Base-by-base conservation (phyloP, 148 eudicot genomes). In the Simmondsia chinensis region DNA sequence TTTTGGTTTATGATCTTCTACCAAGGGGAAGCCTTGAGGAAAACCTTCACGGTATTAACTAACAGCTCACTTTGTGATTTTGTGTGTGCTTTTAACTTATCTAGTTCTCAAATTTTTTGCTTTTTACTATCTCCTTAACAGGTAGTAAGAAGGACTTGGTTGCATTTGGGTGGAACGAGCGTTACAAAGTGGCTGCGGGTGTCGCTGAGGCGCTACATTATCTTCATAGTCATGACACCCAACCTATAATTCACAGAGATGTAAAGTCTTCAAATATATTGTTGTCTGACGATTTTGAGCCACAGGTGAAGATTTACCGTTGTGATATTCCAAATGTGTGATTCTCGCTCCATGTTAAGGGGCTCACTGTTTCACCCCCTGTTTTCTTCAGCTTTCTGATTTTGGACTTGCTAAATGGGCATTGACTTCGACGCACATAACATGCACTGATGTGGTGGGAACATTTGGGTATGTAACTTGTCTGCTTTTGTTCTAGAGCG, bases 251-350 rank as follows among this genome's bases (percentile, higher is more conserved):
- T 31, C 99, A 91, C 54, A 68, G 99, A 65, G 99, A 91, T 62
- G 96, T 91, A 25, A 91, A 91, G 60, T 91, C 99, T 11, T 86
- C 99, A 20, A 91, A 91, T 55, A 72, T 91, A 57, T 66, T 91
- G 42, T 70, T 91, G 57, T 77, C 94, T 11, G 86, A 82, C 47
- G 72, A 82, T 68, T 91, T 74, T 54, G 97, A 89, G 66, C 87
- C 97, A 48, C 79, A 73, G 93, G 97, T 89, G 57, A 4, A 49
- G 37, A 50, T 20, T 39, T 39, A 19, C 13, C 34, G 13, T 34
- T 51, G 25, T 50, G 13, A 3, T 14, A 46, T 42, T 42, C 33
- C 9, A 17, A 13, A 4, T 9, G 15, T 33, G 25, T 36, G 22
- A 9, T 7, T 20, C 22, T 29, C 26, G 24, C 14, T 16, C 23